Evolutionary conservation across 176 grass and related monocot genomes (phyloP).

Genomic region (bread wheat (Triticum aestivum)): DNA sequence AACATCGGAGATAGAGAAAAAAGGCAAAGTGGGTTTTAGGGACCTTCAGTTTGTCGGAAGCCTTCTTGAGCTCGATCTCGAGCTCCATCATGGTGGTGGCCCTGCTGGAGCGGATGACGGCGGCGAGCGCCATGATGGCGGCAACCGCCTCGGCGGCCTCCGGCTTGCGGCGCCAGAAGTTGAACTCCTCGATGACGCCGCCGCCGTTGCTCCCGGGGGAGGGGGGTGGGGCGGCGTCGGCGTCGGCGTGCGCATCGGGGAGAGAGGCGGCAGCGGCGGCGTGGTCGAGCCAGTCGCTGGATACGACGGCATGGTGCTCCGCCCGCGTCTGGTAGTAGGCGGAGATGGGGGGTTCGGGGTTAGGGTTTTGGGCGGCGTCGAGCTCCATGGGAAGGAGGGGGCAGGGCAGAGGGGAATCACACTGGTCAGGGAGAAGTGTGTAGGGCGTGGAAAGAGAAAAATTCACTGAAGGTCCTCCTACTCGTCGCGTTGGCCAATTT

Average conservation of each 20-base stretch:
- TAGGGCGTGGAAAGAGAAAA: too few species aligned
- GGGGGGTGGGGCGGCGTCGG: background rate
- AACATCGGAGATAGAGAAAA: background rate
- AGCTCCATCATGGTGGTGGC: conserved; percentile 99
- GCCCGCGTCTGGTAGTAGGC: conserved; percentile 96
- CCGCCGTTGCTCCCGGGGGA: conserved; percentile 32
- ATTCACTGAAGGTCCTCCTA: too few species aligned
- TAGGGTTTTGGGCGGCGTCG: conserved; percentile 49
- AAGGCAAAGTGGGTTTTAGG: background rate
- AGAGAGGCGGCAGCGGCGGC: conserved; percentile 47
- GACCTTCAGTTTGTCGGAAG: conserved; percentile 89
- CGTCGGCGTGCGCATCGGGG: background rate
- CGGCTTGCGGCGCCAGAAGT: conserved; percentile 94
- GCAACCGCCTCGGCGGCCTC: conserved; percentile 90
- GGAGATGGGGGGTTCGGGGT: conserved; percentile 54
- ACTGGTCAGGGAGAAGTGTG: background rate
- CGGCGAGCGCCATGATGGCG: conserved; percentile 90
- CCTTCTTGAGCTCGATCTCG: conserved; percentile 98
- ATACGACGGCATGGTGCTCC: conserved; percentile 83
- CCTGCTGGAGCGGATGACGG: conserved; percentile 82
- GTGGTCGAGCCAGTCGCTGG: conserved; percentile 87
- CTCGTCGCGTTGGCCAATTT: too few species aligned
- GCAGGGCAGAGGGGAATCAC: background rate
- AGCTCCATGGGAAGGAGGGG: conserved; percentile 36
- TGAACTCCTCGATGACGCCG: conserved; percentile 91